Conservation (phyloP, 2,329 filamentous ascomycete genomes). For the Aspergillus proliferans region DNA sequence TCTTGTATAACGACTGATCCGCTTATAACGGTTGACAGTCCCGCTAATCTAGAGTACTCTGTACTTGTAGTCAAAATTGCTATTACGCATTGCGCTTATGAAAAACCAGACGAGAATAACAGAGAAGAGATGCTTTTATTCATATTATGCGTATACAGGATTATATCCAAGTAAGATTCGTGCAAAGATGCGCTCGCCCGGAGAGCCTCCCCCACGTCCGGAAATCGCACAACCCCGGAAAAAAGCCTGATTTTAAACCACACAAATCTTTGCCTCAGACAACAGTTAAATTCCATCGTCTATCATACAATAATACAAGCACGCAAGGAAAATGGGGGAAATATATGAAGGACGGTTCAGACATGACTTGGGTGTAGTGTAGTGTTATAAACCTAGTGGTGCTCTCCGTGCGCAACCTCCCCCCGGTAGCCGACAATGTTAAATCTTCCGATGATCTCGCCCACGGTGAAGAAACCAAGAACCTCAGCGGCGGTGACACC, state of each 20-base stretch:
- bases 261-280: constrained; percentile 26
- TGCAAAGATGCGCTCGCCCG: no score
- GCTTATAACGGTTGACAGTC: no score
- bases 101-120: no score
- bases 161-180: no score
- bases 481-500: constrained; percentile 80
- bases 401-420: constrained; percentile 45
- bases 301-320: constrained; percentile 41
- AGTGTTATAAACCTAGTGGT: constrained; percentile 29
- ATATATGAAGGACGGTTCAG: constrained; percentile 25
- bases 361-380: constrained; percentile 19
- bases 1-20: no score
- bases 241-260: neutral
- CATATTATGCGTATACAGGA: no score
- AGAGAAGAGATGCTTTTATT: no score
- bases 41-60: no score
- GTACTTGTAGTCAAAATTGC: no score
- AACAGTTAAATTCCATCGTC: constrained; percentile 43
- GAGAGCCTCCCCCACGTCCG: neutral
- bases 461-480: constrained; percentile 94
- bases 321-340: constrained; percentile 23
- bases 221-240: neutral
- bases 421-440: constrained; percentile 93
- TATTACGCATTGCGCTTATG: no score
- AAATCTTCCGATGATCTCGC: constrained; percentile 91